Conservation (phyloP, 2,329 filamentous ascomycete genomes). For the Ceratocystis eucalypticola region DNA sequence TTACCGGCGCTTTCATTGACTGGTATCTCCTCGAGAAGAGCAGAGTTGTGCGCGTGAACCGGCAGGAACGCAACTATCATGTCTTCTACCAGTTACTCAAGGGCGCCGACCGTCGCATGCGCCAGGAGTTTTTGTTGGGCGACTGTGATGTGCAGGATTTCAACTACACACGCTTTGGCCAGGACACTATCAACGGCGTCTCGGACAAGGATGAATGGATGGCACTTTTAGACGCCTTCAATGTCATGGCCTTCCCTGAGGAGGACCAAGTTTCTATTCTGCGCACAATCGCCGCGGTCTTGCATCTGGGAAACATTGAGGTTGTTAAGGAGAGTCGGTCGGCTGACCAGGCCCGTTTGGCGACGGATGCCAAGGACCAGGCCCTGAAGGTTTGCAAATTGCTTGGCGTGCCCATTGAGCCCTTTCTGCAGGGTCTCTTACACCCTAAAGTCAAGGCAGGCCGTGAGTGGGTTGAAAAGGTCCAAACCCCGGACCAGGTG, state of each 20-base stretch:
- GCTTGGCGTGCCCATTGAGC: constrained; percentile 69
- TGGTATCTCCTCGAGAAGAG: constrained; percentile 98
- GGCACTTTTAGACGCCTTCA: constrained; percentile 77
- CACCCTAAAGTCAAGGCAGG: constrained; percentile 93
- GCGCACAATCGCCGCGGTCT: constrained; percentile 74
- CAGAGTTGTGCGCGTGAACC: constrained; percentile 79
- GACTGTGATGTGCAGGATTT: constrained; percentile 73
- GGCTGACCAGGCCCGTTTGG: constrained; percentile 76
- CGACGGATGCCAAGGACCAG: constrained; percentile 58
- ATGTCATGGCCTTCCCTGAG: constrained; percentile 83
- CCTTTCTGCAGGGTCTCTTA: constrained; percentile 75
- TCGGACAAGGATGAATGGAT: constrained; percentile 89
- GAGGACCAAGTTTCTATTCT: constrained; percentile 74
- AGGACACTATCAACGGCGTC: constrained; percentile 80
- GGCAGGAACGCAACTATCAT: constrained; percentile 88
- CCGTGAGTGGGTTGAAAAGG: constrained; percentile 96
- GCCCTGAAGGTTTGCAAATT: constrained; percentile 70
- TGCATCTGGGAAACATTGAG: constrained; percentile 84
- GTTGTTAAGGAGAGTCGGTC: constrained; percentile 84
- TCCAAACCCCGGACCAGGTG: constrained; percentile 93
- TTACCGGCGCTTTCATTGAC: constrained; percentile 91
- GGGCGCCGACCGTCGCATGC: constrained; percentile 62
- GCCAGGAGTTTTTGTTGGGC: constrained; percentile 62
- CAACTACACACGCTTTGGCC: constrained; percentile 78
- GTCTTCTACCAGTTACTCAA: constrained; percentile 91